Base-by-base conservation (phyloP, 208 protist genomes). In the Phytomonas francai region DNA sequence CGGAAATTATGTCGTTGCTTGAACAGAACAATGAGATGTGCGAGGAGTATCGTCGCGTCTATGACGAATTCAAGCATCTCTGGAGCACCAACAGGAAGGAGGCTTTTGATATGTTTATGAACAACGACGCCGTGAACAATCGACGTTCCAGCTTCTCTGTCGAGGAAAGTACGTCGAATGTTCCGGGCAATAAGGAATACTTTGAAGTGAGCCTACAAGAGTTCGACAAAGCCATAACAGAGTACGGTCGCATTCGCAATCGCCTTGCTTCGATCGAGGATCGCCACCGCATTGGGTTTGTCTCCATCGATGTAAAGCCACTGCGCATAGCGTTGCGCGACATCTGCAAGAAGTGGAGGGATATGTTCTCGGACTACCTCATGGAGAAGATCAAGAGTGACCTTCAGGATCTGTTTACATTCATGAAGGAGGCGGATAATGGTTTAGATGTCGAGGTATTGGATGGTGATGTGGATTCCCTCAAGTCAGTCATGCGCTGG, bases 251-350 rank as follows among this genome's bases (percentile, higher is more conserved):
- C 57, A 84, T 97, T 51, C 80, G 88, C 61, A 80, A 73, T 25
- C 81, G 93, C 45, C 84, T 98, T 29, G 74, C 80, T 27, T 69
- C 83, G 16, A 97, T 98, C 32, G 93, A 96, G 64, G 87, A 93
- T 71, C 81, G 81, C n/a, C 91, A 88, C 62, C 77, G 83, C 33
- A 85, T 97, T 68, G 88, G 92, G 22, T 98, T 96, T 75, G 77
- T 99, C 25, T 66, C 85, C 32, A 90, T 99, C 45, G 95, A 99
- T 68, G 90, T 96, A n/a, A 95, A 96, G 69, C 97, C 97, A 39
- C 80, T 99, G 36, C 97, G 97, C 64, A 73, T 97, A 29, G 85
- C 96, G 5, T 83, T 98, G 49, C 80, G 87, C 51, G 88, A 97
- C 56, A 87, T 88, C 29, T 94, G 94, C 75, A 92, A 91, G 51